Evolutionary conservation across 495 filamentous ascomycete species (phyloP).

Genomic region (Penicillium cataractarum): DNA sequence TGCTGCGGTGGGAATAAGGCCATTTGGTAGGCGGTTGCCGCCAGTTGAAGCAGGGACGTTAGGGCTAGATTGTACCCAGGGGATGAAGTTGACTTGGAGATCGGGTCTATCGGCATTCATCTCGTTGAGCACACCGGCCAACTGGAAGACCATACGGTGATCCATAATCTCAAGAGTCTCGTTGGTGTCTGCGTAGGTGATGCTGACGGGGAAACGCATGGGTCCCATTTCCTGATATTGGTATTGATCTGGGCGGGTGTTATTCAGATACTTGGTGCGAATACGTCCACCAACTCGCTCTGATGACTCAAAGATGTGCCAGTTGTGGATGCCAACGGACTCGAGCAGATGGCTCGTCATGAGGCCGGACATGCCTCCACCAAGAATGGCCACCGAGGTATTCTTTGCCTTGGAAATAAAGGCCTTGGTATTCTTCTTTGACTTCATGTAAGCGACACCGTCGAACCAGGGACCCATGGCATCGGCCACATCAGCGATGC

Average conservation of each 20-base stretch:
- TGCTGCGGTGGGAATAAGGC: slow-evolving; percentile 43
- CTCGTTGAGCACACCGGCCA: slow-evolving; percentile 60
- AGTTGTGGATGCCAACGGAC: slow-evolving; percentile 57
- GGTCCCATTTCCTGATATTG: slow-evolving; percentile 79
- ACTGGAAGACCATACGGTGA: slow-evolving; percentile 66
- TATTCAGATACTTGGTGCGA: slow-evolving; percentile 63
- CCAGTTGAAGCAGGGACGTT: slow-evolving; percentile 57
- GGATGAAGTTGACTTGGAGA: slow-evolving; percentile 66
- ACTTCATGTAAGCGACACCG: slow-evolving; percentile 63
- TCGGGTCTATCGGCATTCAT: slow-evolving; percentile 56
- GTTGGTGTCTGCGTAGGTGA: slow-evolving; percentile 54
- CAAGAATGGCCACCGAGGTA: slow-evolving; percentile 59
- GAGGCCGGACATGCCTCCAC: slow-evolving; percentile 69
- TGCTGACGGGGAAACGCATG: slow-evolving; percentile 62
- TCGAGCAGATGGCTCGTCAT: slow-evolving; percentile 58
- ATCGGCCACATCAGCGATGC: slow-evolving; percentile 50
- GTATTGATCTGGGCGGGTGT: slow-evolving; percentile 59
- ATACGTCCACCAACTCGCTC: slow-evolving; percentile 60
- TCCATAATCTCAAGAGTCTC: slow-evolving; percentile 59
- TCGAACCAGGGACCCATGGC: slow-evolving; percentile 70
- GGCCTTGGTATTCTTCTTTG: slow-evolving; percentile 53
- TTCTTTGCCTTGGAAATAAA: slow-evolving; percentile 56
- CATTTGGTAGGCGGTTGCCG: slow-evolving; percentile 56
- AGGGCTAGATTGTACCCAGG: slow-evolving; percentile 57
- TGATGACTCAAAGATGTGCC: slow-evolving; percentile 57